Base-by-base conservation (phyloP, 352 stramenopile genomes). In the Globisporangium mamillatum region DNA sequence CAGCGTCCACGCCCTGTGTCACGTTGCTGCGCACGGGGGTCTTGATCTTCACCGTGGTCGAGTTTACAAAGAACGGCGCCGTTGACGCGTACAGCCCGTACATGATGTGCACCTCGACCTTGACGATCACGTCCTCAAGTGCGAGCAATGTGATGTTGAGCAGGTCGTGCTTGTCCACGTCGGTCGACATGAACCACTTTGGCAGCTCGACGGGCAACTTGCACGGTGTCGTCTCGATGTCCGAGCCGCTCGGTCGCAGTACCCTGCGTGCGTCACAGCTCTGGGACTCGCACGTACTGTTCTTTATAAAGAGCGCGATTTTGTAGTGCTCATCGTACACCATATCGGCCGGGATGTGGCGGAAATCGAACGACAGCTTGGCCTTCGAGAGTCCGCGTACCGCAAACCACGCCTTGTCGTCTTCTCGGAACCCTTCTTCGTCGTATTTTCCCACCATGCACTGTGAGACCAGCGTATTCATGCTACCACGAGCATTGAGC, bases 301-400 rank as follows among this genome's bases (percentile, higher is more conserved):
- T 98, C 44, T 86, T 83, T 0, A 98, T 88, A 62, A 97, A 99
- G 29, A 99, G 86, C n/a, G 93, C 95, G 66, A 99, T 79, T 25
- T 92, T 95, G 77, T 93, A 99, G 77, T 99, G 96, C 72, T 99
- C 91, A 61, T 97, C 84, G 72, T 99, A 99, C 16, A 96, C 72
- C 60, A 99, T 75, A 61, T 97, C 78, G 0, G 68, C 70, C 12
- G 97, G 94, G 14, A 99, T 69, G 62, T 99, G 92, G 22, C 82
- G 79, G 59, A 99, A 98, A 65, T 99, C 95, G 67, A 99, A 98
- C 25, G 85, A 94, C 1, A 99, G 56, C 69, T 95, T 90, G 1
- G 96, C 94, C 46, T 95, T 92, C n/a, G 94, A 92, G 60, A 99
- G 85, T 3, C 92, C 95, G 6, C 84, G 84, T 7, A 99, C 71